Base-by-base conservation (phyloP, 2,329 filamentous ascomycete species). In the Fusarium drepaniforme region DNA sequence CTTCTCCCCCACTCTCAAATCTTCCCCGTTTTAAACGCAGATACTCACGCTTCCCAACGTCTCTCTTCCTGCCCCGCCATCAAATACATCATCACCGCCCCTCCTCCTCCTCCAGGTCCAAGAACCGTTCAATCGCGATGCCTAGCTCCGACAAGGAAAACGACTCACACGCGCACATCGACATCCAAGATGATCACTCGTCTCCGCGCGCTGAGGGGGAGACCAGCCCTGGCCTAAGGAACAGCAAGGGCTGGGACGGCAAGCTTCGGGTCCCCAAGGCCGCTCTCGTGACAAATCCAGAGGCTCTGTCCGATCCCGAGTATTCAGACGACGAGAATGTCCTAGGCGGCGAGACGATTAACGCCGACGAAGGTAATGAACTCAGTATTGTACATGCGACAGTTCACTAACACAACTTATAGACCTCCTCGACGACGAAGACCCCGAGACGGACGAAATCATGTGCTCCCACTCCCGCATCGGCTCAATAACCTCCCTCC, bases 381-480 rank as follows among this genome's bases (percentile, higher is more conserved):
- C 51, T 5, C 9, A 12, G 49, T 16, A 8, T 9, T 30, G 8
- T 3, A 8, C 23, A 11, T 16, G 9, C 18, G 63, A 64, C 60
- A 72, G 62, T 75, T 73, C 56, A 81, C 46, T 70, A 62, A 66
- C 60, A 73, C 25, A 7, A 15, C n/a, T 40, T 49, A 37, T 77
- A 92, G 90, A 92, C 78, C 84, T 92, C 1, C 86, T 92, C 44
- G 88, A 92, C 71, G 88, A 87, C 76, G 90, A 92, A 81, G 88
- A 90, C 71, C 82, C 85, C 42, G 88, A 91, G 40, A 89, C 87
- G 2, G 87, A 96, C 84, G 94, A 97, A 80, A 96, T 99, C 79
- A 94, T 97, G 81, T 92, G 96, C 71, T 92, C 95, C n/a, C 96
- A 98, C 83, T 93, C 93, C 66, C 94, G 96, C 75, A 90, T 99